Base-by-base conservation (phyloP, 441 rosid species). In the Gossypium trilobum region DNA sequence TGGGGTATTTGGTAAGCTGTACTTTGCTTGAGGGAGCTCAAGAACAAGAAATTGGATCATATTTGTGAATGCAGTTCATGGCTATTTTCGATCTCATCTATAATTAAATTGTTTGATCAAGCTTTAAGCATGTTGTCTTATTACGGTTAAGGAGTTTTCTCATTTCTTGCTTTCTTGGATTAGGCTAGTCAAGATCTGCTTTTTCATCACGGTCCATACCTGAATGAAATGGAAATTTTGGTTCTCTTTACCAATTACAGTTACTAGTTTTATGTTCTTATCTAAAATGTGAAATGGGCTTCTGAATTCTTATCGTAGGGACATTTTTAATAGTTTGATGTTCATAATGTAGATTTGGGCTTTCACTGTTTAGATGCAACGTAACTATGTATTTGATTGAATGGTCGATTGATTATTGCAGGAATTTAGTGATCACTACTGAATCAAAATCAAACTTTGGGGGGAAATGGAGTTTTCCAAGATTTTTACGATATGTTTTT, bases 401-500 rank as follows among this genome's bases (percentile, higher is more conserved):
- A 31, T 31, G 7, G 7, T 31, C 7, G 36, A 31, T 73, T 74
- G 68, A 2, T 22, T 64, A 29, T 67, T 75, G 81, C 81, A 85
- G 88, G 85, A 74, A 80, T 77, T 82, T 79, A 80, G 69, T 65
- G 60, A 50, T 59, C 54, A 66, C 25, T 19, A 44, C 48, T 22
- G 58, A 73, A 68, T 52, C 77, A 66, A 71, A 44, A 66, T 19
- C 51, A 58, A 29, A 60, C 42, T 68, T 25, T 54, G 17, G 71
- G 70, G 79, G 78, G 64, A 82, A 70, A 68, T 85, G 88, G 86
- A 78, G 81, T 60, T 55, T 78, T 36, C 74, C 84, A 50, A 60
- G 71, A 75, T 78, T 72, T 76, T 86, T n/a, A 33, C 78, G 68
- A 51, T 85, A 8, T 23, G 78, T 23, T 44, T 75, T 20, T 60